Evolutionary conservation across 257 asterid genomes (phyloP).

Genomic region (Penstemon barbatus): DNA sequence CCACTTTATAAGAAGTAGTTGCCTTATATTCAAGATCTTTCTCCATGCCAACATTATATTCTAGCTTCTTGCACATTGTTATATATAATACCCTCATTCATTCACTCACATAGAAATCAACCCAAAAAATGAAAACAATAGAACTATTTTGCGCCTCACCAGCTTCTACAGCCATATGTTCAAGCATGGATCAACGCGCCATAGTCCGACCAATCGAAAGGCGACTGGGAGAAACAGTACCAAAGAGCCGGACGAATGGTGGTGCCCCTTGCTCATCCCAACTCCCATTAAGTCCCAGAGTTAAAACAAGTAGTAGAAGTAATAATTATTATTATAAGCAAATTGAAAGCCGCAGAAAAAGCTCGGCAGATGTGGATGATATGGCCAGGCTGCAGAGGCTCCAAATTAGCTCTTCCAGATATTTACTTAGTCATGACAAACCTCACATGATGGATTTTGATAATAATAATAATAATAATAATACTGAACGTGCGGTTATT

Average conservation of each 20-base stretch:
- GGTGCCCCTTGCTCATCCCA: conserved; percentile 59
- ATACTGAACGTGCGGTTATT: conserved; percentile 29
- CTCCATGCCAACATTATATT: conserved; percentile 4
- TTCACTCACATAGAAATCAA: conserved; percentile 11
- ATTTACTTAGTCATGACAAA: conserved; percentile 43
- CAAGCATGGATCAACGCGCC: conserved; percentile 66
- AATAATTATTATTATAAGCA: conserved; percentile 26
- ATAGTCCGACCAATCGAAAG: conserved; percentile 41
- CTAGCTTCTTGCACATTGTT: background rate
- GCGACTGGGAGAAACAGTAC: conserved; percentile 37
- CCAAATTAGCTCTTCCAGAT: conserved; percentile 36
- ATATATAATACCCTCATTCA: background rate
- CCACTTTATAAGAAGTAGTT: conserved; percentile 47
- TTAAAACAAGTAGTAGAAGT: conserved; percentile 35
- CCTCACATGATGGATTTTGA: conserved; percentile 39
- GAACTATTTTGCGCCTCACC: conserved; percentile 84
- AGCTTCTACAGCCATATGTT: conserved; percentile 84
- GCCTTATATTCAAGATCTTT: conserved; percentile 35
- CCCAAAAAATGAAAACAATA: conserved; percentile 55
- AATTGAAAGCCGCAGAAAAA: conserved; percentile 51
- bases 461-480: background rate
- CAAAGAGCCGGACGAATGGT: conserved; percentile 27
- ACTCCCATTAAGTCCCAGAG: conserved; percentile 62
- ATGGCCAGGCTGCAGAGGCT: background rate
- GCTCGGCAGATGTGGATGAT: conserved; percentile 65